These are phyloP conservation scores for Samsoniella hepiali DNA, from an alignment of 2,329 filamentous ascomycete genomes.

Conservation along the genomic window DNA sequence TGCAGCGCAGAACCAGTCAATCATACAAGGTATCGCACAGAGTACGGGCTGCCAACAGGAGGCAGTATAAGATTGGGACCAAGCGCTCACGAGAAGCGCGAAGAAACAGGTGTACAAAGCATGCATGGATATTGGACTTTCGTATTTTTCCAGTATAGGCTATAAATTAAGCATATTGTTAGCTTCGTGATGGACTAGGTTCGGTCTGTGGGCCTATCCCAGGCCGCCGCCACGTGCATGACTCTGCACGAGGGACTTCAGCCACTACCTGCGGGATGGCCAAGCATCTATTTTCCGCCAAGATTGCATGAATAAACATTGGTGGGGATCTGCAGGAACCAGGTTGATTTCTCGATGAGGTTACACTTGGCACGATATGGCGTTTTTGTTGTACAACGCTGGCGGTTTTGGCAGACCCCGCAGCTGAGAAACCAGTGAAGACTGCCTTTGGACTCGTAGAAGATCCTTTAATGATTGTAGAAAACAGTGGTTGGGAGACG, in stretches of 20 bases:
- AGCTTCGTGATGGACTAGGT: background rate
- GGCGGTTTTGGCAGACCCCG: too few species aligned
- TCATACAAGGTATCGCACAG: background rate
- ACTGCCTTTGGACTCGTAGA: too few species aligned
- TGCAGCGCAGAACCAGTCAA: background rate
- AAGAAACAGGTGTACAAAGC: background rate
- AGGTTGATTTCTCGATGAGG: too few species aligned
- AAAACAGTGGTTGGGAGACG: too few species aligned
- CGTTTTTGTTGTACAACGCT: too few species aligned
- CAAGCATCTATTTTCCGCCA: background rate
- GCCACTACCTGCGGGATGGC: background rate
- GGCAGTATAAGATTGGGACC: background rate
- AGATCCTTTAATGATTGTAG: too few species aligned
- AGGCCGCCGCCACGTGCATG: background rate
- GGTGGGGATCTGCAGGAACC: too few species aligned
- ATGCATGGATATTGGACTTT: background rate
- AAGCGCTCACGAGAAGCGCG: background rate
- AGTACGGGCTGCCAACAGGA: background rate
- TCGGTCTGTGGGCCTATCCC: background rate
- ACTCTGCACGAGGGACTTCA: background rate
- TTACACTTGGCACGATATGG: too few species aligned
- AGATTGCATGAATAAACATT: too few species aligned
- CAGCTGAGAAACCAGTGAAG: too few species aligned
- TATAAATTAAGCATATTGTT: constrained; percentile 4
- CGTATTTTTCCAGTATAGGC: background rate